Base-by-base conservation (phyloP, 345 rosid genomes). In the Luvunga scandens region DNA sequence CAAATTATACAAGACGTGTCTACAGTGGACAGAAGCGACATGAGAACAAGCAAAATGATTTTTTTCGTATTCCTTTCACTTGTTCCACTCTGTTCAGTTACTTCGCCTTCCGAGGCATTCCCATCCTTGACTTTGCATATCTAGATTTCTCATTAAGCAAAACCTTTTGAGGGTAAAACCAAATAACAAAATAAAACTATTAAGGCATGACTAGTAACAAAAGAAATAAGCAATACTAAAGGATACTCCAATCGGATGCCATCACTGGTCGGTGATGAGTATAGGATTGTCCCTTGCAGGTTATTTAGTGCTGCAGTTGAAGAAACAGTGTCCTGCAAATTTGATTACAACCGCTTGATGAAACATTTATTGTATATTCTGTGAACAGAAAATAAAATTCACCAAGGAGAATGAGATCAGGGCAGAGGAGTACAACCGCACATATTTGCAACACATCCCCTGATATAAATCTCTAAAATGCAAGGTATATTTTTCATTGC, bases 241-340 rank as follows among this genome's bases (percentile, higher is more conserved):
- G 97, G 97, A 94, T 94, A 92, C 98, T 92, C 93, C 82, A 91
- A 81, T 18, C 97, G 91, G 81, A 95, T 85, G 81, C 93, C 94
- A 45, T 89, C 95, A 14, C 94, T 91, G 31, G 88, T 76, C n/a
- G 86, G 84, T 24, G 96, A 88, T 62, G 97, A 92, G 85, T 87
- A 86, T 22, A 93, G 91, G 66, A 90, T 61, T 42, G 93, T 85
- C 73, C 99, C 97, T 82, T 91, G 95, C 73, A 93, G 90, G 79
- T 84, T 83, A 81, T 85, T 90, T 71, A 92, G 79, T 31, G 97
- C 93, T 68, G 79, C 91, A n/a, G 93, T 87, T 77, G 99, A 95
- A 78, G 89, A 86, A 45, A 84, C 83, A 19, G 93, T 82, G 50
- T 93, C 98, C 98, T 95, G 90, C 65, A 76, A n/a, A 55, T 27